Evolutionary conservation across 805 yeast species (phyloP).

Genomic region (Starmera caribaea): DNA sequence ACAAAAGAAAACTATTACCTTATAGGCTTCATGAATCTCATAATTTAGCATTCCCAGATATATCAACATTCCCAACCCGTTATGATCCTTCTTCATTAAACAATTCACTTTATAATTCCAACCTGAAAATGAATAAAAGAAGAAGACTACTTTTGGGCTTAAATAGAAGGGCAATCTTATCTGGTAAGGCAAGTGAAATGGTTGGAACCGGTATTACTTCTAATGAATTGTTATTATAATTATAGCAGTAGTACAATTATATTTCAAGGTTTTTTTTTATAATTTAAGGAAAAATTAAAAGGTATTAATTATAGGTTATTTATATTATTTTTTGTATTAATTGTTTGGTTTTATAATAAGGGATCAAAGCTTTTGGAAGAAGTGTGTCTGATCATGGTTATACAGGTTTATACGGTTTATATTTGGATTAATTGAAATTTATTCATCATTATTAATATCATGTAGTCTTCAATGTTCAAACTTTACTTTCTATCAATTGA

Average conservation of each 20-base stretch:
- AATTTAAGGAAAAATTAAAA: too few relatives aligned
- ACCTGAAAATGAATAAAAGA: background rate
- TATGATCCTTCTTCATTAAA: conserved; percentile 12
- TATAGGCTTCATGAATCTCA: conserved; percentile 21
- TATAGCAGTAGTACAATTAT: too few relatives aligned
- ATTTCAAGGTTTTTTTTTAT: too few relatives aligned
- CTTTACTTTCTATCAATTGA: too few relatives aligned
- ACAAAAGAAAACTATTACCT: conserved; percentile 6
- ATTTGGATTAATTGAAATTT: too few relatives aligned
- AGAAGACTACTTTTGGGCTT: conserved; percentile 12
- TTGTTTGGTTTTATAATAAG: too few relatives aligned
- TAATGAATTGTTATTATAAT: conserved; percentile 14
- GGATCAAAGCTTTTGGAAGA: too few relatives aligned
- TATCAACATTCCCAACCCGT: conserved; percentile 19
- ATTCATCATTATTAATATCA: too few relatives aligned
- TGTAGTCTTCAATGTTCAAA: too few relatives aligned
- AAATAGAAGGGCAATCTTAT: conserved; percentile 19
- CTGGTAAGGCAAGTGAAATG: conserved; percentile 21
- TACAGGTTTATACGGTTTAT: too few relatives aligned
- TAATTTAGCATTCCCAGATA: conserved; percentile 20
- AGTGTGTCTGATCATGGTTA: too few relatives aligned
- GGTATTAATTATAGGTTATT: background rate
- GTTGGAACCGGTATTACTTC: conserved; percentile 19
- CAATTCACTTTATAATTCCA: conserved; percentile 1
- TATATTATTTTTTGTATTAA: background rate